Conservation (phyloP, 768 basidiomycete species). For the Termitomyces sp. region DNA sequence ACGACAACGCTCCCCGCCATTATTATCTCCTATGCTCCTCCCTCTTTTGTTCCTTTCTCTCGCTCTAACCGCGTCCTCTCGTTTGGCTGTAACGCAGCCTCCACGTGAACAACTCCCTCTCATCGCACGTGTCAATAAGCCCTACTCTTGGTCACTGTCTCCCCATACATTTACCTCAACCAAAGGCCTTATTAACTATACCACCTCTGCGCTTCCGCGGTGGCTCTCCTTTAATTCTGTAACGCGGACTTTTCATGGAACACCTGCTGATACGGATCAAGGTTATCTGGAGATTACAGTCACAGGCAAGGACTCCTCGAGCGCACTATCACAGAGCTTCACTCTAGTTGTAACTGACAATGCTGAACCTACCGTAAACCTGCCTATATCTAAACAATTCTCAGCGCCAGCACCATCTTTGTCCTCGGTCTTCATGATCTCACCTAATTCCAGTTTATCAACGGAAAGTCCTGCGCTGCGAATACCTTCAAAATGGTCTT, state of each 20-base stretch:
- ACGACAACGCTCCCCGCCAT: slow-evolving; percentile 38
- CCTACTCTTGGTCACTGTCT: slow-evolving; percentile 69
- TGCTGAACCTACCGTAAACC: slow-evolving; percentile 47
- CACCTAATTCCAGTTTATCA: slow-evolving; percentile 51
- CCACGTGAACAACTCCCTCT: slow-evolving; percentile 70
- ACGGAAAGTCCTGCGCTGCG: slow-evolving; percentile 52
- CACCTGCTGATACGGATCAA: slow-evolving; percentile 55
- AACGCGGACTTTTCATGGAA: slow-evolving; percentile 61
- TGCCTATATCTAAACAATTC: slow-evolving; percentile 57
- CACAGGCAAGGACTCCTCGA: slow-evolving; percentile 50
- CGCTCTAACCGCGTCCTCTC: slow-evolving; percentile 30
- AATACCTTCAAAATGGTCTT: slow-evolving; percentile 81
- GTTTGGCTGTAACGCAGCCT: slow-evolving; percentile 50
- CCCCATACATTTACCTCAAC: slow-evolving; percentile 55
- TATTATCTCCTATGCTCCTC: slow-evolving; percentile 57
- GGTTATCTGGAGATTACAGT: slow-evolving; percentile 59
- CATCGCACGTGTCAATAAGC: slow-evolving; percentile 61
- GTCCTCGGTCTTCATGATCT: slow-evolving; percentile 70
- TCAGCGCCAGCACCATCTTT: slow-evolving; percentile 52
- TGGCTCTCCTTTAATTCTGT: slow-evolving; percentile 75
- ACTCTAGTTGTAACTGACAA: slow-evolving; percentile 51
- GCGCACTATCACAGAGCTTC: slow-evolving; percentile 46
- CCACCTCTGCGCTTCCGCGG: slow-evolving; percentile 51
- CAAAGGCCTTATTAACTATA: slow-evolving; percentile 39
- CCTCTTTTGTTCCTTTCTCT: slow-evolving; percentile 49